Conservation (phyloP, 2,329 filamentous ascomycete species). For the Dothistroma septosporum region DNA sequence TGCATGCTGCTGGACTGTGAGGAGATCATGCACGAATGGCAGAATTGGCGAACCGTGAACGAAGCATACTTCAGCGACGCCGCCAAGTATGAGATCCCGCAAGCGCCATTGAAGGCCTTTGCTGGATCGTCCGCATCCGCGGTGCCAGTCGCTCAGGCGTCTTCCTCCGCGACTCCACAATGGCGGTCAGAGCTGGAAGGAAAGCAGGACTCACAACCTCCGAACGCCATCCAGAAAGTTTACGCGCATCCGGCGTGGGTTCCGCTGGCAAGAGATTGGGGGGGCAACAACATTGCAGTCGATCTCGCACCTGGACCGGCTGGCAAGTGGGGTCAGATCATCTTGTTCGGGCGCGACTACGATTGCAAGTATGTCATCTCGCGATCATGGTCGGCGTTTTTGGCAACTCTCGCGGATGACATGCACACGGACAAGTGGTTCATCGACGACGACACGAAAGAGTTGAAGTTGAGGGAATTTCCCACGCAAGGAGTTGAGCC, state of each 20-base stretch:
- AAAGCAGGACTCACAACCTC: constrained; percentile 82
- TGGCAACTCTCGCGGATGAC: constrained; percentile 86
- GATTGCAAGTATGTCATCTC: constrained; percentile 97
- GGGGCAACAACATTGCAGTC: constrained; percentile 93
- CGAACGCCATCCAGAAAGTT: constrained; percentile 80
- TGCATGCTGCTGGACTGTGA: constrained; percentile 97
- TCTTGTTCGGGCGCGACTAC: constrained; percentile 94
- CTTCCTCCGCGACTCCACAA: constrained; percentile 39
- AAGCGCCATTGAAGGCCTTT: constrained; percentile 66
- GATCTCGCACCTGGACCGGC: constrained; percentile 86
- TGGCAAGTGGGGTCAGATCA: constrained; percentile 93
- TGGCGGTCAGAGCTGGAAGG: constrained; percentile 84
- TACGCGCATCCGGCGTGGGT: constrained; percentile 97
- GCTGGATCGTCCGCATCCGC: constrained; percentile 62
- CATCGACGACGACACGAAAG: constrained; percentile 86
- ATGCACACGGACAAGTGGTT: constrained; percentile 83
- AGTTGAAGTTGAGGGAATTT: constrained; percentile 90
- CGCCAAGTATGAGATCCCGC: constrained; percentile 53
- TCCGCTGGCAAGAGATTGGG: constrained; percentile 93
- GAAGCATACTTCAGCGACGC: constrained; percentile 71
- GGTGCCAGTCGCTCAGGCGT: constrained; percentile 32
- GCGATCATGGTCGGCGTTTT: constrained; percentile 82
- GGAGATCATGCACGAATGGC: constrained; percentile 96
- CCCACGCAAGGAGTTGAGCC: constrained; percentile 85
- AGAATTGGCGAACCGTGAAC: constrained; percentile 91